Conservation (phyloP, 1,139 yeast species). For the Blastobotrys petasosporus region DNA sequence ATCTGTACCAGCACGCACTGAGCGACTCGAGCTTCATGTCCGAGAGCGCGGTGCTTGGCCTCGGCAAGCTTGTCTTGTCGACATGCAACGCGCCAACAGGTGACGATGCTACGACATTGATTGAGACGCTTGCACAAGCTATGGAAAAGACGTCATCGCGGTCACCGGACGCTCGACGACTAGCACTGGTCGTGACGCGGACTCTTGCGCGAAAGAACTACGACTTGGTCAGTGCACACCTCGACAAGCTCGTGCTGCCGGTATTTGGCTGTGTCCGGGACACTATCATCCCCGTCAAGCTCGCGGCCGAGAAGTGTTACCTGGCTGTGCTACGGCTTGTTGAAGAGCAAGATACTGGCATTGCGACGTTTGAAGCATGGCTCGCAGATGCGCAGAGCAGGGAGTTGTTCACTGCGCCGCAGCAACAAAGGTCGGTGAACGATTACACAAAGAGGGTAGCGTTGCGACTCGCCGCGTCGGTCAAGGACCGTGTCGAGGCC, state of each 20-base stretch:
- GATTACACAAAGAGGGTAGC: slow-evolving; percentile 91
- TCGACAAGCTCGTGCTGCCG: slow-evolving; percentile 59
- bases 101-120: slow-evolving; percentile 29
- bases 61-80: slow-evolving; percentile 66
- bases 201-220: slow-evolving; percentile 64
- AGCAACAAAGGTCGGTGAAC: slow-evolving; percentile 58
- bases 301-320: slow-evolving; percentile 92
- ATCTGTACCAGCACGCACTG: slow-evolving; percentile 37
- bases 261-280: slow-evolving; percentile 83
- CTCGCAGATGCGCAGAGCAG: slow-evolving; percentile 26
- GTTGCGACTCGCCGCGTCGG: slow-evolving; percentile 71
- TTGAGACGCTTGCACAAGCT: slow-evolving; percentile 46
- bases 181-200: slow-evolving; percentile 69
- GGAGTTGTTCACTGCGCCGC: slow-evolving; percentile 12
- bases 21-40: slow-evolving; percentile 45
- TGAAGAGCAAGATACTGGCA: slow-evolving; percentile 49
- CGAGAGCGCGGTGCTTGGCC: slow-evolving; percentile 76
- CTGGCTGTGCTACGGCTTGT: slow-evolving; percentile 66
- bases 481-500: slow-evolving; percentile 77
- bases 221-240: slow-evolving; percentile 45
- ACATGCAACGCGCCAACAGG: slow-evolving; percentile 1
- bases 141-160: slow-evolving; percentile 44
- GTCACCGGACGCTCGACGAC: slow-evolving; percentile 75
- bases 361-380: slow-evolving; percentile 54
- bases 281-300: slow-evolving; percentile 76